Base-by-base conservation (phyloP, 2,329 filamentous ascomycete genomes). In the Chrysoporthe puriensis region DNA sequence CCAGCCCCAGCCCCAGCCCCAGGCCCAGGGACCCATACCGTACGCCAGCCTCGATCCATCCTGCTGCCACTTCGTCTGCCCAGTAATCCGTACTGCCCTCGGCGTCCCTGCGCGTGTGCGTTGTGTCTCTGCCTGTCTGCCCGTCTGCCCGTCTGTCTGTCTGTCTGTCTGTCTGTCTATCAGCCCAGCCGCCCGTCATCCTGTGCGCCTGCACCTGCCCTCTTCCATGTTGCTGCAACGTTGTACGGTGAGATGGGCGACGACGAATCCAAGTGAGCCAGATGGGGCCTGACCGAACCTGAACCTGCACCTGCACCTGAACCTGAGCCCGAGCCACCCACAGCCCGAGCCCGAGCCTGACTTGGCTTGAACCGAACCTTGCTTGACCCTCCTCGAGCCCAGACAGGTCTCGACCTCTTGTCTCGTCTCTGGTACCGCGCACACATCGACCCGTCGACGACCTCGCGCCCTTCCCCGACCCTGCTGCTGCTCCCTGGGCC, bases 221-320 rank as follows among this genome's bases (percentile, higher is more conserved):
- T 40, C 36, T 40, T 40, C 36, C 26, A 26, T 26, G 26, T 40
- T 40, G 16, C 32, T 57, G 54, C 54, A 57, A 57, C 54, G 54
- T 57, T 57, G 32, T 57, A 57, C 54, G 54, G 34, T 40, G 32
- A 57, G 54, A 57, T 57, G 50, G 50, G 14, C 16, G 54, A 57
- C 54, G 36, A 40, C 32, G 54, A 57, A 40, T 57, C 40, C 32
- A 57, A 57, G 16, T 54, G 50, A 54, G 50, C 32, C 50, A 11
- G 21, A 54, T 32, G 50, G 50, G 50, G 50, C 50, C 26, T 54
- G 36, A 40, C 26, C 26, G 26, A 26, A 26, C 26, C 50, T 32
- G 26, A 34, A 32, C 50, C 50, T 26, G 26, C 26, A 32, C 50
- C 50, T 26, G 26, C 26, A 26, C 26, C 26, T 26, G 26, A 26